phyloP scores from a whole-genome alignment of 768 basidiomycete genomes.

The Baorangia bicolor region DNA sequence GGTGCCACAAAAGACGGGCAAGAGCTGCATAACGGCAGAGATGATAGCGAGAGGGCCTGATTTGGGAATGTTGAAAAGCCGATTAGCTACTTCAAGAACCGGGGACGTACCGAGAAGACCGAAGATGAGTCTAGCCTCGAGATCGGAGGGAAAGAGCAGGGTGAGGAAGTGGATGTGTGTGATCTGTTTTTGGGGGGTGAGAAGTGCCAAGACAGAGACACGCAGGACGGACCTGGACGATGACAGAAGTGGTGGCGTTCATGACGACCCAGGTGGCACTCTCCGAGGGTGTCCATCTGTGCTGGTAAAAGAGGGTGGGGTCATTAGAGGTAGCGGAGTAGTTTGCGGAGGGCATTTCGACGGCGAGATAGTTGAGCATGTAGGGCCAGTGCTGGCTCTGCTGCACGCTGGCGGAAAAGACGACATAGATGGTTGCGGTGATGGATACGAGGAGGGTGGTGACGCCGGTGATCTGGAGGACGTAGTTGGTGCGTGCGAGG shows the following conservation, averaged over 20 bases:
- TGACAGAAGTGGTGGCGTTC: constrained; percentile 78
- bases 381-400: constrained; percentile 88
- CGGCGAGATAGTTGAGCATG: constrained; percentile 90
- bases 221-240: constrained; percentile 70
- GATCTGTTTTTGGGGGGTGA: constrained; percentile 52
- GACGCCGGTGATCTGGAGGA: constrained; percentile 84
- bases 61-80: not conserved
- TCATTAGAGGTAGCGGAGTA: constrained; percentile 16
- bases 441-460: constrained; percentile 75
- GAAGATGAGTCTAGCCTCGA: constrained; percentile 87
- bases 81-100: accelerated
- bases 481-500: constrained; percentile 88
- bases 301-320: constrained; percentile 25
- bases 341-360: constrained; percentile 50
- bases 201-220: not conserved
- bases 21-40: constrained; percentile 80
- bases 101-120: constrained; percentile 66
- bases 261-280: constrained; percentile 82
- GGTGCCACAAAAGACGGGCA: constrained; percentile 51
- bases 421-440: constrained; percentile 73
- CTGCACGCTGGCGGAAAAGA: constrained; percentile 55
- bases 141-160: constrained; percentile 85
- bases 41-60: constrained; percentile 81
- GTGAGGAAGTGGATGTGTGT: constrained; percentile 98
- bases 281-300: constrained; percentile 60